These are phyloP conservation scores for Pseudozyma thailandica DNA, from an alignment of 1,284 basidiomycete species.

Conservation along the genomic window DNA sequence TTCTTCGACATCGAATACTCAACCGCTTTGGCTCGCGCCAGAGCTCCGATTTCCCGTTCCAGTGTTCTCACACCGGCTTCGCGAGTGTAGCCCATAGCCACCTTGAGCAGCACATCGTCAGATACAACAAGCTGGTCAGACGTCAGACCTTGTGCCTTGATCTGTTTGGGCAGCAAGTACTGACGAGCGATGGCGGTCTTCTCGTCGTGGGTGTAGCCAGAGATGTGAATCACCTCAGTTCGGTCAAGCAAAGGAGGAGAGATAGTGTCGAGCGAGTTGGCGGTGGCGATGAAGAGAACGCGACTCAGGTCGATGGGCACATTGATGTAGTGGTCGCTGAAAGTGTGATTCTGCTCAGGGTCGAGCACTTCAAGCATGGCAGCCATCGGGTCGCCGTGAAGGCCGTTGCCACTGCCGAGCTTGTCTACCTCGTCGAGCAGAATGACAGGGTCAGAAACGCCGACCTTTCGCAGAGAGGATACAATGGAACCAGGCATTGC, in stretches of 20 bases:
- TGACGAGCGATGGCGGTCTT: slow-evolving; percentile 70
- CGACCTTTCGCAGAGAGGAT: slow-evolving; percentile 65
- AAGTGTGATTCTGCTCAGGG: slow-evolving; percentile 69
- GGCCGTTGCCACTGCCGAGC: slow-evolving; percentile 65
- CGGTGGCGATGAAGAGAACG: slow-evolving; percentile 70
- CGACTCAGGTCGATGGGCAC: slow-evolving; percentile 63
- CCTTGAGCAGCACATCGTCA: slow-evolving; percentile 77
- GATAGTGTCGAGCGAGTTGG: slow-evolving; percentile 70
- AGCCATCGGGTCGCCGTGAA: slow-evolving; percentile 70
- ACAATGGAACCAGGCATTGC: slow-evolving; percentile 77
- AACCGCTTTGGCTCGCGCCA: slow-evolving; percentile 75
- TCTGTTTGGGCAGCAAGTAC: slow-evolving; percentile 84
- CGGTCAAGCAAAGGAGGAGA: slow-evolving; percentile 69
- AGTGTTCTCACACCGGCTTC: slow-evolving; percentile 92
- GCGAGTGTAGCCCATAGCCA: slow-evolving; percentile 82
- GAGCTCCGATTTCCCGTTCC: slow-evolving; percentile 84
- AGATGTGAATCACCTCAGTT: slow-evolving; percentile 69
- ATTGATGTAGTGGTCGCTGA: slow-evolving; percentile 70
- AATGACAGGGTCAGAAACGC: slow-evolving; percentile 69
- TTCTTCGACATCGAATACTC: slow-evolving; percentile 83
- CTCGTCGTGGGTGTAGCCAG: slow-evolving; percentile 70
- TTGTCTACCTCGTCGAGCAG: slow-evolving; percentile 71
- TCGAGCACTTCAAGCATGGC: slow-evolving; percentile 70
- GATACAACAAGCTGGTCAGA: slow-evolving; percentile 73
- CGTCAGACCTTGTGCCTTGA: slow-evolving; percentile 76